Evolutionary conservation across 1,139 yeast species (phyloP), one percentile per base, ranked within the genome.

Genomic region (Protomyces inouyei): DNA sequence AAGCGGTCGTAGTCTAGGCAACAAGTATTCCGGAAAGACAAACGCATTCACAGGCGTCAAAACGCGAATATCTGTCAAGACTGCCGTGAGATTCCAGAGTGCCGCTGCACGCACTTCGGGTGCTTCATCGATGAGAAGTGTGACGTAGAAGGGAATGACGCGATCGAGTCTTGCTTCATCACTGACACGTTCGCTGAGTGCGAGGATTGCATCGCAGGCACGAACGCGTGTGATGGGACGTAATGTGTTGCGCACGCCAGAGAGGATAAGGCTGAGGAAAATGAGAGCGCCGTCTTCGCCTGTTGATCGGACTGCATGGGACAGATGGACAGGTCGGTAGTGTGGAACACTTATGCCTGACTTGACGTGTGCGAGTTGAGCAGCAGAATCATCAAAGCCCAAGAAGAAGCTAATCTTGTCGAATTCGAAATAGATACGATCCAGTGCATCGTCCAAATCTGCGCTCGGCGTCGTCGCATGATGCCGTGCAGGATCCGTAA

Each of bases 101-200:
- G 80, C 79, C 0, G 76, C 73, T 2, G 72, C 81, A 57, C 86
- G 88, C 1, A 89, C 93, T 63, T 81, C 80, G 1, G 79, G 79
- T 40, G 81, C 78, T 0, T 80, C 76, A 67, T 83, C 87, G 60
- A 83, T 84, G 21, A 85, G 73, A 66, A 85, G 76, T 8, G 81
- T 73, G 43, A 88, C 82, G 40, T 93, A 75, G 72, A 86, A 89
- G 0, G 99, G 98, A 25, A 93, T 73, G 38, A 93, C 85, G 55
- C 97, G 77, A 73, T 93, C 98, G 55, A 93, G 77, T 72, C 91
- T 92, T 23, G 86, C 86, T 65, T 88, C 96, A 72, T 93, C 98
- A 52, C 83, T 83, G 2, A 90, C 78, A 67, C 85, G 81, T 72
- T 89, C 96, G 0, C 95, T 84, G 16, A 93, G 78, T 0, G 90